Percentiles rank a stretch among this genome's conserved stretches.
These are phyloP conservation scores for Lumnitzera racemosa DNA, from an alignment of 345 rosid genomes.

Conservation along the genomic window DNA sequence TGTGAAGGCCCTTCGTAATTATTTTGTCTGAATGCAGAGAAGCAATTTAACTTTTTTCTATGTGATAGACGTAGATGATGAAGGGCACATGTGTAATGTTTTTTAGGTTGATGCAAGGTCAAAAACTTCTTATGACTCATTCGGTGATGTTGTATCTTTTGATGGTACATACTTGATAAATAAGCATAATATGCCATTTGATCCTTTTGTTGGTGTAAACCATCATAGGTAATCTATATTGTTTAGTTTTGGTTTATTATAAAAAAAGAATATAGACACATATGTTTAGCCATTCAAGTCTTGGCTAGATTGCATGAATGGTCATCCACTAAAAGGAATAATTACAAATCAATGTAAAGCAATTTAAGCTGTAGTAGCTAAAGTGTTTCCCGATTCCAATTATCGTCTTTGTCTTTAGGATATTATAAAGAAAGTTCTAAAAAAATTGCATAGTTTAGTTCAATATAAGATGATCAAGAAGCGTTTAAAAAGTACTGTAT, in stretches of 20 bases:
- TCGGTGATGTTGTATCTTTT: constrained; percentile 37
- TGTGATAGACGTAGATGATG: constrained; percentile 42
- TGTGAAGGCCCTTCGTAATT: constrained; percentile 35
- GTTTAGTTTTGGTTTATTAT: constrained; percentile 44
- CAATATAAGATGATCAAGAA: constrained; percentile 26
- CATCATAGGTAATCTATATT: constrained; percentile 48
- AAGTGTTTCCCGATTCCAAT: constrained; percentile 51
- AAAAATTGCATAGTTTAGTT: constrained; percentile 25
- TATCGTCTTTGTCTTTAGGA: constrained; percentile 29
- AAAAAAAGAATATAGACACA: constrained; percentile 32
- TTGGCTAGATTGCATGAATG: constrained; percentile 51
- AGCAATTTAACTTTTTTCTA: constrained; percentile 46
- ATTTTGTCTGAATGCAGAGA: constrained; percentile 29
- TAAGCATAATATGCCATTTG: constrained; percentile 34
- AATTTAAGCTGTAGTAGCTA: constrained; percentile 31
- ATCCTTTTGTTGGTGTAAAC: constrained; percentile 40
- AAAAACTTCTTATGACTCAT: constrained; percentile 33
- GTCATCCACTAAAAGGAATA: constrained; percentile 38
- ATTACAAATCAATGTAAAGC: constrained; percentile 31
- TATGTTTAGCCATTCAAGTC: constrained; percentile 51
- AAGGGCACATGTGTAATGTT: constrained; percentile 36
- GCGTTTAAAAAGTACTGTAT: constrained; percentile 17
- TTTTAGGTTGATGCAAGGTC: constrained; percentile 41
- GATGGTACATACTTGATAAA: constrained; percentile 36
- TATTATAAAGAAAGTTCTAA: constrained; percentile 31